Percentiles rank a stretch among this genome's conserved stretches.
These are phyloP conservation scores for Cyathus striatus DNA, from an alignment of 768 basidiomycete genomes.

Conservation along the genomic window DNA sequence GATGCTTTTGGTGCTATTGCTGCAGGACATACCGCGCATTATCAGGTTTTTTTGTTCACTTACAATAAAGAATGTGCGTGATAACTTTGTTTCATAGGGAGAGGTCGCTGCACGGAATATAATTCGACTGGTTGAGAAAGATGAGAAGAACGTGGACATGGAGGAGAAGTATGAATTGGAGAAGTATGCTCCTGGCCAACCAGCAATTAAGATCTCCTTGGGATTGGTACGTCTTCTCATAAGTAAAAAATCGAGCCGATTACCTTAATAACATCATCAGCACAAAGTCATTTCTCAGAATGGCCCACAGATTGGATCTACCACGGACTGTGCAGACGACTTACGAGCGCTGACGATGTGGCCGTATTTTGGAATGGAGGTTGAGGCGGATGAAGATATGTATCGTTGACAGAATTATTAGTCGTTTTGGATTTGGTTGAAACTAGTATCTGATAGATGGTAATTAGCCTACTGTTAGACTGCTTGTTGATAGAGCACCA, in stretches of 20 bases:
- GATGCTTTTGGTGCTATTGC: slow-evolving; percentile 61
- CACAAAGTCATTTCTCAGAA: slow-evolving; percentile 42
- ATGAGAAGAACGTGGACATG: slow-evolving; percentile 1
- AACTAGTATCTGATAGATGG: too few species aligned
- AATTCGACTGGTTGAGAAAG: slow-evolving; percentile 32
- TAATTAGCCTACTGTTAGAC: too few species aligned
- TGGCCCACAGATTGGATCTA: slow-evolving; percentile 36
- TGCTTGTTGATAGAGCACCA: too few species aligned
- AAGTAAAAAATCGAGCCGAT: not conserved
- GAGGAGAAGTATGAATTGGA: slow-evolving; percentile 14
- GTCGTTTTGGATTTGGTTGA: too few species aligned
- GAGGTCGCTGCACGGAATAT: slow-evolving; percentile 54
- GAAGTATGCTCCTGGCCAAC: slow-evolving; percentile 37
- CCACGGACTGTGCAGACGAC: slow-evolving; percentile 39
- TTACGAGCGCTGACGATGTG: slow-evolving; percentile 42
- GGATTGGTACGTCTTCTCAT: slow-evolving; percentile 39
- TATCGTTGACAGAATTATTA: too few species aligned
- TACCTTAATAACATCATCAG: slow-evolving; percentile 14
- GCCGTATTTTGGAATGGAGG: slow-evolving; percentile 38
- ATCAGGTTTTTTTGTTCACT: slow-evolving; percentile 26
- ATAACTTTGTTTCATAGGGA: slow-evolving; percentile 20
- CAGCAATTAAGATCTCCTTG: slow-evolving; percentile 59
- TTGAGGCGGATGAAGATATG: slow-evolving; percentile 32
- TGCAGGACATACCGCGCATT: slow-evolving; percentile 54
- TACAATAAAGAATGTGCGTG: not conserved